Conservation (phyloP, 2,329 filamentous ascomycete genomes). For the Epichloe bromicola region DNA sequence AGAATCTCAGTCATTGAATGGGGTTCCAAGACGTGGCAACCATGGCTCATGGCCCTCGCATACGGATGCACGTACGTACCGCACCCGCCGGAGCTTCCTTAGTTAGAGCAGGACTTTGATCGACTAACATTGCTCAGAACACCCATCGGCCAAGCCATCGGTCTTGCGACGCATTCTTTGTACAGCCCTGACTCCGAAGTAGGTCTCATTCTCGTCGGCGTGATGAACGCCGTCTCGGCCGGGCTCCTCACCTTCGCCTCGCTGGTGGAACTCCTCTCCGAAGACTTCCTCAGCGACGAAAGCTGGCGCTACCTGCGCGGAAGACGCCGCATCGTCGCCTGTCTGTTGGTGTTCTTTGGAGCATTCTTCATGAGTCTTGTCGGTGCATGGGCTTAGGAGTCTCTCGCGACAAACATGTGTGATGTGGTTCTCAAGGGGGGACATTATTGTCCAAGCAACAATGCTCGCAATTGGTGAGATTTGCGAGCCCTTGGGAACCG, state of each 20-base stretch:
- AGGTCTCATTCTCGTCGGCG: constrained; percentile 56
- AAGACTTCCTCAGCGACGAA: constrained; percentile 56
- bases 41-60: constrained; percentile 43
- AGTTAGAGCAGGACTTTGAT: background rate
- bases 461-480: background rate
- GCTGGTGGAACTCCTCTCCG: constrained; percentile 56
- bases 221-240: constrained; percentile 62
- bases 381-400: constrained; percentile 44
- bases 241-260: constrained; percentile 61
- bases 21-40: constrained; percentile 27
- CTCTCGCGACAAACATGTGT: background rate
- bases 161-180: constrained; percentile 53
- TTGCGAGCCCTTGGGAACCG: background rate
- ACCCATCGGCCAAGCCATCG: constrained; percentile 61
- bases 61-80: constrained; percentile 34
- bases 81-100: background rate
- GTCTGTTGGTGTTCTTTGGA: constrained; percentile 42
- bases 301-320: constrained; percentile 45
- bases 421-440: background rate
- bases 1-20: constrained; percentile 46
- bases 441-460: background rate
- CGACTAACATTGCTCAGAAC: constrained; percentile 23
- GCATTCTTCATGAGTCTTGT: constrained; percentile 52
- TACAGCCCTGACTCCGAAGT: constrained; percentile 55
- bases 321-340: constrained; percentile 39